phyloP scores from a whole-genome alignment of 768 basidiomycete genomes.

The Trametes meyenii region DNA sequence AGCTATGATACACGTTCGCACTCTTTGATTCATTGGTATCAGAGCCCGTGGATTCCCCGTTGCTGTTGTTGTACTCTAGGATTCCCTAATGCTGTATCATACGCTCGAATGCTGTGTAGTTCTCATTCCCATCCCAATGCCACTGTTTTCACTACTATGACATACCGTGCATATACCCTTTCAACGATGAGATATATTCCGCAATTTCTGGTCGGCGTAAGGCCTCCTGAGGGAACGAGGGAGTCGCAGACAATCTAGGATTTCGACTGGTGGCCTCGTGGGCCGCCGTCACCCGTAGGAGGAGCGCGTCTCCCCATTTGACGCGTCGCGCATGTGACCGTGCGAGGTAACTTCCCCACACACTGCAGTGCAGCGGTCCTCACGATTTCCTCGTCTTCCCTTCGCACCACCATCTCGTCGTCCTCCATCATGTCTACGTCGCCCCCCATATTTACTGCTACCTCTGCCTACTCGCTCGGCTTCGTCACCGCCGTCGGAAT shows the following conservation, averaged over 20 bases:
- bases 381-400: neutral
- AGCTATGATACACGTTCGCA: too few relatives aligned
- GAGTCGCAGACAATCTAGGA: too few relatives aligned
- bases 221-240: too few relatives aligned
- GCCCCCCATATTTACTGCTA: conserved; percentile 51
- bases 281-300: too few relatives aligned
- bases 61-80: conserved; percentile 5
- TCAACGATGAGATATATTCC: too few relatives aligned
- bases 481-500: conserved; percentile 56
- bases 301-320: neutral
- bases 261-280: too few relatives aligned
- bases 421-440: conserved; percentile 19
- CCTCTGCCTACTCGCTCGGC: conserved; percentile 64
- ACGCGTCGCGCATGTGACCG: conserved; percentile 22
- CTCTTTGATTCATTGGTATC: neutral
- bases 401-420: neutral
- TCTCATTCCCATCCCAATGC: too few relatives aligned
- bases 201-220: too few relatives aligned
- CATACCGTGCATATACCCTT: too few relatives aligned
- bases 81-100: conserved; percentile 8
- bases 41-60: neutral
- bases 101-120: neutral
- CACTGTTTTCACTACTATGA: too few relatives aligned
- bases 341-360: conserved; percentile 11
- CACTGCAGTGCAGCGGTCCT: neutral